Evolutionary conservation across 805 yeast species (phyloP).

Genomic region (Metschnikowia gelsemii): DNA sequence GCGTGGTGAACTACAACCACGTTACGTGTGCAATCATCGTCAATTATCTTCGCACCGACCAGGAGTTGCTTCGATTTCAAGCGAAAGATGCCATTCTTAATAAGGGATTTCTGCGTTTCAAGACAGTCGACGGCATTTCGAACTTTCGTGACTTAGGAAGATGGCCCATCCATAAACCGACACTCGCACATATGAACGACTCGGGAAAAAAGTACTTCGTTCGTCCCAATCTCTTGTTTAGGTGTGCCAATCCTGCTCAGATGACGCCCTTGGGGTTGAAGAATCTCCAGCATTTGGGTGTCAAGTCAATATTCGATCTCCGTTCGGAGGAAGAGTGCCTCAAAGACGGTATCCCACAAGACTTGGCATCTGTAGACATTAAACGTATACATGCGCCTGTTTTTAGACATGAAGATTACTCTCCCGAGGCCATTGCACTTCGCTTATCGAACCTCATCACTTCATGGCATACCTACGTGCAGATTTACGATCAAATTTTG

Average conservation of each 20-base stretch:
- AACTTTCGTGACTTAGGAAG: conserved; percentile 86
- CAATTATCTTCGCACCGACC: conserved; percentile 47
- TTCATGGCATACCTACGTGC: conserved; percentile 60
- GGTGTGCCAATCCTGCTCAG: conserved; percentile 60
- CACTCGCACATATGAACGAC: conserved; percentile 3
- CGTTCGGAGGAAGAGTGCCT: conserved; percentile 58
- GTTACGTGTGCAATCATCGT: conserved; percentile 50
- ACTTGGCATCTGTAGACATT: conserved; percentile 43
- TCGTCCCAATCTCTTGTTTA: conserved; percentile 52
- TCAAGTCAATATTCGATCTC: conserved; percentile 63
- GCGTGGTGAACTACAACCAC: conserved; percentile 56
- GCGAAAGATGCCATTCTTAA: conserved; percentile 32
- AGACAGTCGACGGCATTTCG: conserved; percentile 59
- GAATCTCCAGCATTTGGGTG: conserved; percentile 42
- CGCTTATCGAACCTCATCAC: conserved; percentile 54
- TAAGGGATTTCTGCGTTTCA: conserved; percentile 55
- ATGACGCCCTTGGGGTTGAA: conserved; percentile 52
- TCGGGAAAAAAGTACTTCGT: conserved; percentile 36
- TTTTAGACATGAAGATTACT: conserved; percentile 50
- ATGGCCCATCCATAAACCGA: conserved; percentile 46
- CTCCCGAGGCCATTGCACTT: conserved; percentile 63
- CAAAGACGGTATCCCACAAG: conserved; percentile 43
- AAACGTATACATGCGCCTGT: conserved; percentile 57
- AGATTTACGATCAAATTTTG: conserved; percentile 61
- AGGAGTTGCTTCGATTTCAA: conserved; percentile 55